Conservation (phyloP, 2,329 filamentous ascomycete species). For the Beauveria medogensis region DNA sequence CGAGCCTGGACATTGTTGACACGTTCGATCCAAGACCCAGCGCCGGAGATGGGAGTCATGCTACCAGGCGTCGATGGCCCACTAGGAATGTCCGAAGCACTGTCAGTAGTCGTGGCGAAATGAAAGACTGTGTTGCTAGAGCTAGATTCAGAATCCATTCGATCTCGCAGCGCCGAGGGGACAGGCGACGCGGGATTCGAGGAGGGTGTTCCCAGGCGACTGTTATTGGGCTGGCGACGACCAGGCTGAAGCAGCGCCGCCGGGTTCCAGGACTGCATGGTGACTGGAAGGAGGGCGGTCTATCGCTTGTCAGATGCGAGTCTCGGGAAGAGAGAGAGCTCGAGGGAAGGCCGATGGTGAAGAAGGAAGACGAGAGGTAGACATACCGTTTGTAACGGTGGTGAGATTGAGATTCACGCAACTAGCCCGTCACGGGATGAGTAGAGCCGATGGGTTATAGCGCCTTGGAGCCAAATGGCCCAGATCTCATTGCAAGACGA, state of each 20-base stretch:
- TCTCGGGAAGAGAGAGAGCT: not conserved
- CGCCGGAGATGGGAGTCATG: constrained; percentile 28
- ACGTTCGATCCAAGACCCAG: constrained; percentile 61
- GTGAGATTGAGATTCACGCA: not conserved
- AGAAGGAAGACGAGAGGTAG: not conserved
- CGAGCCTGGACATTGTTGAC: constrained; percentile 69
- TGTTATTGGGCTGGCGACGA: constrained; percentile 22
- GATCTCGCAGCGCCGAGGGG: constrained; percentile 14
- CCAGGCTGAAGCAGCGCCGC: constrained; percentile 32
- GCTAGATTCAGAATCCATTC: constrained; percentile 20
- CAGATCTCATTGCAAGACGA: not conserved
- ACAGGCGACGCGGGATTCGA: constrained; percentile 18
- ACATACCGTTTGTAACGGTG: constrained; percentile 11
- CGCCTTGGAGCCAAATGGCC: constrained; percentile 1
- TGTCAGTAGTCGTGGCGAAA: constrained; percentile 30
- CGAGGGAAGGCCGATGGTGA: not conserved
- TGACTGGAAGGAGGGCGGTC: constrained; percentile 19
- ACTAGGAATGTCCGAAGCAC: constrained; percentile 25
- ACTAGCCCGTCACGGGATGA: not conserved
- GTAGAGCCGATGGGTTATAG: not conserved
- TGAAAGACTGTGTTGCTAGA: constrained; percentile 32
- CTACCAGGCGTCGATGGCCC: constrained; percentile 25
- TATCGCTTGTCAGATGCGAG: constrained; percentile 16
- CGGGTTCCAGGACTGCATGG: constrained; percentile 33
- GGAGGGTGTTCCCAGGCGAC: constrained; percentile 19